phyloP scores from a whole-genome alignment of 2,329 filamentous ascomycete species.

The Fragosphaeria purpurea region DNA sequence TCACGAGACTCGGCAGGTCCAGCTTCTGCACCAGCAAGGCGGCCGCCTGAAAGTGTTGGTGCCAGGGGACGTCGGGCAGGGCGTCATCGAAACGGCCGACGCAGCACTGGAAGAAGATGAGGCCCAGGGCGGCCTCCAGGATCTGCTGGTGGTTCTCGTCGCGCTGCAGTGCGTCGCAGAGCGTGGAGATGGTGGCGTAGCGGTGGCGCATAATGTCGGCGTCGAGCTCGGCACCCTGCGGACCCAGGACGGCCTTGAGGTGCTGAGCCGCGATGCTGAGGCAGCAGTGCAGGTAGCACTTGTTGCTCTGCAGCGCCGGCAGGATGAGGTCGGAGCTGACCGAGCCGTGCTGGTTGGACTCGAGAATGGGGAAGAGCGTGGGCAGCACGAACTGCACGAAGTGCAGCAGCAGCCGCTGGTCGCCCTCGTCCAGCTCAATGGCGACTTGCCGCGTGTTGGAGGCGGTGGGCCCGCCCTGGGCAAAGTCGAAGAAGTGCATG shows the following conservation, averaged over 20 bases:
- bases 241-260: conserved; percentile 64
- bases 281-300: conserved; percentile 90
- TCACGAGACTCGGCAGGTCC: conserved; percentile 61
- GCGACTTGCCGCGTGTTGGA: conserved; percentile 59
- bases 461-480: conserved; percentile 32
- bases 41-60: conserved; percentile 90
- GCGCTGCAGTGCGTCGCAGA: conserved; percentile 70
- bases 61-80: conserved; percentile 89
- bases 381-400: conserved; percentile 83
- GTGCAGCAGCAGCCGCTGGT: conserved; percentile 79
- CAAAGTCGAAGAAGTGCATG: conserved; percentile 75
- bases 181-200: conserved; percentile 73
- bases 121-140: conserved; percentile 81
- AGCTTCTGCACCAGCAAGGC: conserved; percentile 78
- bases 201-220: conserved; percentile 87
- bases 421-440: conserved; percentile 77
- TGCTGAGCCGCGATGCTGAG: conserved; percentile 88
- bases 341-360: conserved; percentile 78
- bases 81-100: conserved; percentile 79
- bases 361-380: conserved; percentile 83
- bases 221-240: conserved; percentile 63
- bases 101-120: conserved; percentile 93
- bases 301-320: conserved; percentile 81
- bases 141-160: conserved; percentile 81
- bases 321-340: conserved; percentile 75